Base-by-base conservation (phyloP, 2,329 filamentous ascomycete species). In the Rhinocladiella similis region DNA sequence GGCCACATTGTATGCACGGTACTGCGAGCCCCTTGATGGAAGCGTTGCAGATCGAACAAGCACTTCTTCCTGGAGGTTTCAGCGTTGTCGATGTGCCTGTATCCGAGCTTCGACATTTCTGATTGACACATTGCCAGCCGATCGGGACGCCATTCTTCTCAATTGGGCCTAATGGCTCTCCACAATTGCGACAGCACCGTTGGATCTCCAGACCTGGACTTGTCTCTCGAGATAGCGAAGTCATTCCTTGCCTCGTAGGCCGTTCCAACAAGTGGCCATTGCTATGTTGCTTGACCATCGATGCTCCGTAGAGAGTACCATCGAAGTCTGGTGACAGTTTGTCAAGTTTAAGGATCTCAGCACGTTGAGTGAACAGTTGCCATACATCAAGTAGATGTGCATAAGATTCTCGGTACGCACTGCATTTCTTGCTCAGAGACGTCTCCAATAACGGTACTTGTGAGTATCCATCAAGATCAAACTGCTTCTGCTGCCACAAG, bases 261-360 rank as follows among this genome's bases (percentile, higher is more conserved):
- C 51, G 54, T 20, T 48, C 51, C 19, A 51, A 18, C n/a, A 36
- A 38, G 13, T 36, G 41, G 27, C 20, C 43, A 46, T 27, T 46
- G 19, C 20, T 16, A 25, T 9, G 18, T 41, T 50, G 48, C 29
- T 27, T 27, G 20, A 7, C 25, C 22, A 3, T 27, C 25, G 19
- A 12, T n/a, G 22, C 22, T 46, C 9, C 13, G 43, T 16, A 46
- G 20, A 25, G 19, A 27, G 16, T 50, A 20, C 18, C 7, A 14
- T 46, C 3, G 19, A 18, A 29, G 22, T 25, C 14, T 54, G 50
- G 9, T 48, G 18, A 16, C 46, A 58, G 45, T 12, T 75, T 75
- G 48, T 80, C 78, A 55, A 82, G 80, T 62, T 84, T 85, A 22
- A 85, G 72, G 1, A 87, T 72, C 67, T 87, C 83, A 13, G 80